Evolutionary conservation across 768 basidiomycete species (phyloP).

Genomic region (Naganishia antarctica): DNA sequence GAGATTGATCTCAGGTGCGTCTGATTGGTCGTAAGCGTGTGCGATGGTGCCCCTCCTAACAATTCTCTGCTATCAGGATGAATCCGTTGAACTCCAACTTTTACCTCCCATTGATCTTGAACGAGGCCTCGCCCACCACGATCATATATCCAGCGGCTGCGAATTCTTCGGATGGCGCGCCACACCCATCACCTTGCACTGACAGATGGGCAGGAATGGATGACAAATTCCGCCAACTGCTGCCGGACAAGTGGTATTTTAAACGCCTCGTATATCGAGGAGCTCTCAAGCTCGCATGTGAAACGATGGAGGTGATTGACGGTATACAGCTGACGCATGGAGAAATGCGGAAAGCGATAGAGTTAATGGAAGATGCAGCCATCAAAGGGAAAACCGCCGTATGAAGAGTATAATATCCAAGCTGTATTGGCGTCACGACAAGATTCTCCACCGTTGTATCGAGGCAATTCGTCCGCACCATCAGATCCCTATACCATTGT

Average conservation of each 20-base stretch:
- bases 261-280: constrained; percentile 86
- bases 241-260: constrained; percentile 82
- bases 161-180: not conserved
- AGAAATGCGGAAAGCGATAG: constrained; percentile 76
- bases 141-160: constrained; percentile 15
- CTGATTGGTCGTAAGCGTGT: not conserved
- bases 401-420: not conserved
- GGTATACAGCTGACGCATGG: constrained; percentile 76
- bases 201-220: constrained; percentile 70
- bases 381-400: constrained; percentile 9
- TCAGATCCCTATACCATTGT: too few relatives aligned
- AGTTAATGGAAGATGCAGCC: constrained; percentile 50
- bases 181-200: not conserved
- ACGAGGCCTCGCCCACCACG: constrained; percentile 47
- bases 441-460: not conserved
- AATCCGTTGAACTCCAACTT: constrained; percentile 94
- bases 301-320: constrained; percentile 67
- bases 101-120: constrained; percentile 83
- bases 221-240: constrained; percentile 74
- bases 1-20: constrained; percentile 84
- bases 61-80: constrained; percentile 57
- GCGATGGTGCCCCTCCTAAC: not conserved
- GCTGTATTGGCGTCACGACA: not conserved
- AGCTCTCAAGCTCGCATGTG: constrained; percentile 72
- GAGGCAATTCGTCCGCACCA: too few relatives aligned